These are phyloP conservation scores for Aschersonia sp. DNA, from an alignment of 2,329 filamentous ascomycete species.

Conservation along the genomic window DNA sequence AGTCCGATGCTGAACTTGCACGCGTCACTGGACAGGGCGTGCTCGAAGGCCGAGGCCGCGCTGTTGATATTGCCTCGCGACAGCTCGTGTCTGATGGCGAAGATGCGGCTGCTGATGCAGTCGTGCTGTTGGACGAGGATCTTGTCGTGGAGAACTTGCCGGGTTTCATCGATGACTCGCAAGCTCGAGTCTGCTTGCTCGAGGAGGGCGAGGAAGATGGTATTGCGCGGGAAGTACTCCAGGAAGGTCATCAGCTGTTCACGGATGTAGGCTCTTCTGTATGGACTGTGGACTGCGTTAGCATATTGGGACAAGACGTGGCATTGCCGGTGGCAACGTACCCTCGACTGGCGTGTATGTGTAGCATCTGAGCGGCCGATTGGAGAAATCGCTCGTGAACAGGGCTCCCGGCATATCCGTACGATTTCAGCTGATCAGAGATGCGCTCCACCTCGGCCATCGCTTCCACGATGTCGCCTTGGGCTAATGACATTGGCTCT, in stretches of 20 bases:
- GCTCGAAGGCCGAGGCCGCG: conserved; percentile 34
- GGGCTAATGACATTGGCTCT: conserved; percentile 28
- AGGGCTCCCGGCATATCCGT: conserved; percentile 15
- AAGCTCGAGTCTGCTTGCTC: conserved; percentile 61
- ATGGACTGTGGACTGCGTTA: conserved; percentile 30
- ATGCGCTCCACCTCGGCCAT: conserved; percentile 25
- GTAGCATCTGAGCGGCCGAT: conserved; percentile 49
- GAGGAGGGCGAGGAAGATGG: conserved; percentile 57
- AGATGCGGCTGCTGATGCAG: conserved; percentile 27
- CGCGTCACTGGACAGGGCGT: conserved; percentile 26
- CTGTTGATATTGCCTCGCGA: conserved; percentile 33
- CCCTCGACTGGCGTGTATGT: conserved; percentile 47
- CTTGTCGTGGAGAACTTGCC: conserved; percentile 45
- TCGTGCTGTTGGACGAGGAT: conserved; percentile 26
- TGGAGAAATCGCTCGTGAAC: conserved; percentile 55
- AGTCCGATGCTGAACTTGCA: conserved; percentile 26
- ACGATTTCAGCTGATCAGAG: conserved; percentile 27
- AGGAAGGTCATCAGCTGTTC: conserved; percentile 47
- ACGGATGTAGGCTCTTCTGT: conserved; percentile 53
- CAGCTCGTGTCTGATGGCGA: conserved; percentile 37
- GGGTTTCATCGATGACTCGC: conserved; percentile 62
- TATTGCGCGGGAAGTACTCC: conserved; percentile 57
- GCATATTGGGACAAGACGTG: not conserved
- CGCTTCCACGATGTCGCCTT: conserved; percentile 42
- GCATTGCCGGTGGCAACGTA: conserved; percentile 14